These are phyloP conservation scores for Mortierella sp. DNA, from an alignment of 371 early-diverging fungal species.

Conservation along the genomic window DNA sequence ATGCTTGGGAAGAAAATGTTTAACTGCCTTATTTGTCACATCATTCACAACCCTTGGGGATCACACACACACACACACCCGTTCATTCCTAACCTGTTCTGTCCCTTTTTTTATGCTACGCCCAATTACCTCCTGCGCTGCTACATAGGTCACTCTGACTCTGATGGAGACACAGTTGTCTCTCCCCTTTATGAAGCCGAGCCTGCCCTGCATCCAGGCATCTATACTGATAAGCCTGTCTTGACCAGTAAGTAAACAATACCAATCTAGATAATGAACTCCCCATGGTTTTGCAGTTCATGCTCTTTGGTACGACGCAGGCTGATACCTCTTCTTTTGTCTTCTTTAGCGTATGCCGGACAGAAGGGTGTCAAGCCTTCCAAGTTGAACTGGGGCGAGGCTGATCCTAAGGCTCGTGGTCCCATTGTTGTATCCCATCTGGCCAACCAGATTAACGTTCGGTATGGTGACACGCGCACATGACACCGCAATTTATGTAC, in stretches of 20 bases:
- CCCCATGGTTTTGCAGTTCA: background rate
- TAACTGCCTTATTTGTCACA: conserved; percentile 5
- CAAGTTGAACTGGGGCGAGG: conserved; percentile 87
- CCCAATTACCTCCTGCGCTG: conserved; percentile 7
- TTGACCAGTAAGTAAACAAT: conserved; percentile 44
- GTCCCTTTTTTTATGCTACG: conserved; percentile 7
- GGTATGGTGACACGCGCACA: conserved; percentile 58
- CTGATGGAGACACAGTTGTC: conserved; percentile 50
- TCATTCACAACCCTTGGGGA: background rate
- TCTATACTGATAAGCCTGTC: conserved; percentile 51
- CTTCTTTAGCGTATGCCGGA: conserved; percentile 81
- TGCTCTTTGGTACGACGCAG: background rate
- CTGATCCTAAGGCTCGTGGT: conserved; percentile 82
- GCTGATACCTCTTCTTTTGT: background rate
- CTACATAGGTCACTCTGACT: conserved; percentile 48
- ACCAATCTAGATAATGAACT: background rate
- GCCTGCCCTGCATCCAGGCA: conserved; percentile 7
- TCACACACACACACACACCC: background rate
- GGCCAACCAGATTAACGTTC: conserved; percentile 79
- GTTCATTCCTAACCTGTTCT: background rate
- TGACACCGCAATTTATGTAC: background rate
- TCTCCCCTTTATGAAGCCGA: conserved; percentile 33
- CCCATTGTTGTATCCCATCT: conserved; percentile 91
- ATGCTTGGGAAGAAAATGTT: background rate
- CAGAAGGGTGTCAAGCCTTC: conserved; percentile 91